Percentiles rank a stretch among this genome's conserved stretches.
Conservation (phyloP, 2,329 filamentous ascomycete genomes). For the Aureobasidium sp. region DNA sequence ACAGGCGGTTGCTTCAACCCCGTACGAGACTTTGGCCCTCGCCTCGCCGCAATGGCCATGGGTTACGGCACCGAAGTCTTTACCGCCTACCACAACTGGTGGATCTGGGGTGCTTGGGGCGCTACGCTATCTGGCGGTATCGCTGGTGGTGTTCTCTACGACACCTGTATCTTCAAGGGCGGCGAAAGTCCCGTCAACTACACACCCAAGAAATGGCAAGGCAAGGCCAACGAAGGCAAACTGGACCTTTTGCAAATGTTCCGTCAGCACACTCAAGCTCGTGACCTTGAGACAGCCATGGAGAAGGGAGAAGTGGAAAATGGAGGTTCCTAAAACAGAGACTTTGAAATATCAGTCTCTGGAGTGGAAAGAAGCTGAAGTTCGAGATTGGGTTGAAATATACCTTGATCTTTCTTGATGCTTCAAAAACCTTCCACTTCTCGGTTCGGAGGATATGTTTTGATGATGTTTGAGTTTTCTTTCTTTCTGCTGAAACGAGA, state of each 20-base stretch:
- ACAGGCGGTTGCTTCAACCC: conserved; percentile 44
- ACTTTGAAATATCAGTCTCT: neutral
- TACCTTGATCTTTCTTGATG: neutral
- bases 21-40: conserved; percentile 43
- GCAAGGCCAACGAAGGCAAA: conserved; percentile 19
- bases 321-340: conserved; percentile 1
- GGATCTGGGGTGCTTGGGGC: conserved; percentile 39
- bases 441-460: neutral
- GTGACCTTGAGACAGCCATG: neutral
- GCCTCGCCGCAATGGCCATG: conserved; percentile 38
- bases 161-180: conserved; percentile 42
- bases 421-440: neutral
- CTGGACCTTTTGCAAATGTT: conserved; percentile 18
- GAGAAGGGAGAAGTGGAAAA: conserved; percentile 10
- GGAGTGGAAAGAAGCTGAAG: neutral
- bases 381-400: neutral
- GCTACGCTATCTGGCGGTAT: conserved; percentile 36
- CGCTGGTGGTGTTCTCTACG: conserved; percentile 40
- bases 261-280: neutral
- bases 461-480: neutral
- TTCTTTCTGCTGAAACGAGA: neutral
- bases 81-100: conserved; percentile 32
- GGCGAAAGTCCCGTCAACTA: conserved; percentile 48
- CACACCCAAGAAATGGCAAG: conserved; percentile 25
- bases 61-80: conserved; percentile 35